Evolutionary conservation across 148 eudicot species (phyloP), one percentile per base, ranked within the genome.

Genomic region (Beta vulgaris): DNA sequence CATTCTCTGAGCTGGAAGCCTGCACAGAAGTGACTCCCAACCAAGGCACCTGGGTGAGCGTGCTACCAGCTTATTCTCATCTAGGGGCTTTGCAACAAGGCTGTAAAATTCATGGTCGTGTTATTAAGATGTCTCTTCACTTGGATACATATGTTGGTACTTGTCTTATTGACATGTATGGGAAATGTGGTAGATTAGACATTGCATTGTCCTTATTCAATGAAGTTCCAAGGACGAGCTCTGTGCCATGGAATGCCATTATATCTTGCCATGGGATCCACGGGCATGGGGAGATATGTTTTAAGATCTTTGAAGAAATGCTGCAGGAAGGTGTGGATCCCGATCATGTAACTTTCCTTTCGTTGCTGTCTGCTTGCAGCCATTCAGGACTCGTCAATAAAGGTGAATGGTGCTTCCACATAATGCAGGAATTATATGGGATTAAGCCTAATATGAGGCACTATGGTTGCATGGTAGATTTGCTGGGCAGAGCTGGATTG

Each of bases 391-490:
- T 89, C 42, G 86, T 91, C 58, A 86, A 86, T 51, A 71, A 87
- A 81, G 96, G 96, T 75, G 69, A 83, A 36, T 67, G 82, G 88
- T 84, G 60, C 75, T 89, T 91, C 74, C 39, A 75, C 68, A 31
- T 80, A 77, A 89, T 91, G 96, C 87, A 89, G 76, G 73, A 77
- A 73, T 73, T 82, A 39, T 89, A 83, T 58, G 84, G 80, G 39
- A 82, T 91, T 55, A 79, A 81, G 75, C 96, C 96, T 40, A 85
- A 69, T 77, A 48, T 89, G 75, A 89, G 79, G 73, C 96, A 91
- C 83, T 87, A 85, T 69, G 91, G 96, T 63, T 89, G 88, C 84
- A 86, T 91, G 93, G 96, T 91, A 46, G 96, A 91, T 78, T 72
- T 91, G 84, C 80, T 91, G 60, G 92, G 92, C 23, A 77, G 96